Evolutionary conservation across 1,284 basidiomycete genomes (phyloP), one percentile per base, ranked within the genome.

Genomic region (Ganoderma lucidum): DNA sequence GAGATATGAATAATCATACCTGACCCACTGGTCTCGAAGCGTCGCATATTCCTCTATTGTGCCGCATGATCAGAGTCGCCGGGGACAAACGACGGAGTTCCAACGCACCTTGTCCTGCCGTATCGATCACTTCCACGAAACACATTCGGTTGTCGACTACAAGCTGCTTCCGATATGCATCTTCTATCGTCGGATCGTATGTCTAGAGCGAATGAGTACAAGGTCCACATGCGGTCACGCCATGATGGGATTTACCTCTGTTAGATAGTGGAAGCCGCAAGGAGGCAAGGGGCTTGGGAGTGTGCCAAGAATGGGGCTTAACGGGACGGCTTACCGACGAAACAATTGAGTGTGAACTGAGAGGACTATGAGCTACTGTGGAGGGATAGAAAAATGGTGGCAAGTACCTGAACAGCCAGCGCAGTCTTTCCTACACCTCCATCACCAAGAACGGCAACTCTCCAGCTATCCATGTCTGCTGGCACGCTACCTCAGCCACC

Each of bases 391-490:
- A 62, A 61, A 62, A 41, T 51, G 60, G 48, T 64, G 66, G 55
- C 60, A 81, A 91, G 72, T 75, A 95, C 96, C 86, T 97, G 96
- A 63, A 98, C 96, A 73, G 96, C 97, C 78, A 99, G 83, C 30
- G 97, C 97, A 68, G 97, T 98, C 87, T 98, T 99, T 74, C 97
- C 97, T 44, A 98, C 97, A 84, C 97, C 97, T 83, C 97, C 97
- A 83, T 99, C 97, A 74, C 96, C 96, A 67, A 98, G 88, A 74
- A 98, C 96, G 74, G 96, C 96, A 77, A 98, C 90, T 85, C 94
- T 90, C 93, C 94, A 96, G 80, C 89, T 91, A 85, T 95, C 93
- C 93, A 95, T 95, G 80, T 85, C 83, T 87, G 74, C 61, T 65
- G 68, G 66, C 71, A 73, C 41, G 45, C 35, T 61, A 58, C 41